These are phyloP conservation scores for Sugiyamaella neomexicana DNA, from an alignment of 1,139 yeast genomes.

Conservation along the genomic window DNA sequence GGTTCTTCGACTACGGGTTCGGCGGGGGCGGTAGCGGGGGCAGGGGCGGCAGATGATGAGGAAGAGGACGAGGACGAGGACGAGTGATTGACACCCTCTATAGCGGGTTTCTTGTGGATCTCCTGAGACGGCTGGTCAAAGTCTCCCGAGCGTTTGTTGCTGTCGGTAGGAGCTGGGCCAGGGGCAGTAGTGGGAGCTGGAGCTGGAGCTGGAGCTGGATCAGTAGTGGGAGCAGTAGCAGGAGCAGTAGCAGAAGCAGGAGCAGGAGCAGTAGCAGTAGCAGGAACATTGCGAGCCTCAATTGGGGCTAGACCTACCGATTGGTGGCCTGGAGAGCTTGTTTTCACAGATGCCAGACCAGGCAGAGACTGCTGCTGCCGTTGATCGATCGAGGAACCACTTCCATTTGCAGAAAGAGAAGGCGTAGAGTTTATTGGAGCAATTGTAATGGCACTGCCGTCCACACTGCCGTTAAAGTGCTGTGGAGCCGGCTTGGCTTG, in stretches of 20 bases:
- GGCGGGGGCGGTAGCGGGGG: no score
- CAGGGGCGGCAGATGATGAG: no score
- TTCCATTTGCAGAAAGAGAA: not conserved
- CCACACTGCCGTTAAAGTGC: slow-evolving; percentile 1
- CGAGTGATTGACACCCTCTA: slow-evolving; percentile 7
- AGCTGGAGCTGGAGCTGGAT: no score
- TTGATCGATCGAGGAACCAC: not conserved
- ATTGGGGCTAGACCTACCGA: slow-evolving; percentile 11
- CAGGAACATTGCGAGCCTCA: not conserved
- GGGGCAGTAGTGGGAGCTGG: not conserved
- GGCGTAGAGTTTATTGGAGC: not conserved
- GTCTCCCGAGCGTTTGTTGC: slow-evolving; percentile 18
- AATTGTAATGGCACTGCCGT: not conserved
- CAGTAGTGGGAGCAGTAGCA: not conserved
- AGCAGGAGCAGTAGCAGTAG: not conserved
- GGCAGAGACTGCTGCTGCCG: slow-evolving; percentile 16
- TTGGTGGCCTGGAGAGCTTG: slow-evolving; percentile 8
- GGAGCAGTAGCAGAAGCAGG: not conserved
- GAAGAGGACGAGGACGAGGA: not conserved
- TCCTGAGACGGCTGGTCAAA: slow-evolving; percentile 17
- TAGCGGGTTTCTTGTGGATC: slow-evolving; percentile 13
- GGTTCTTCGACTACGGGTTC: slow-evolving; percentile 31
- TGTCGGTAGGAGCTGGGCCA: not conserved
- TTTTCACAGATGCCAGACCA: slow-evolving; percentile 7
- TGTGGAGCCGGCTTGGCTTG: slow-evolving; percentile 21